These are phyloP conservation scores for Microdochium bolleyi DNA, from an alignment of 2,329 filamentous ascomycete species.

Conservation along the genomic window DNA sequence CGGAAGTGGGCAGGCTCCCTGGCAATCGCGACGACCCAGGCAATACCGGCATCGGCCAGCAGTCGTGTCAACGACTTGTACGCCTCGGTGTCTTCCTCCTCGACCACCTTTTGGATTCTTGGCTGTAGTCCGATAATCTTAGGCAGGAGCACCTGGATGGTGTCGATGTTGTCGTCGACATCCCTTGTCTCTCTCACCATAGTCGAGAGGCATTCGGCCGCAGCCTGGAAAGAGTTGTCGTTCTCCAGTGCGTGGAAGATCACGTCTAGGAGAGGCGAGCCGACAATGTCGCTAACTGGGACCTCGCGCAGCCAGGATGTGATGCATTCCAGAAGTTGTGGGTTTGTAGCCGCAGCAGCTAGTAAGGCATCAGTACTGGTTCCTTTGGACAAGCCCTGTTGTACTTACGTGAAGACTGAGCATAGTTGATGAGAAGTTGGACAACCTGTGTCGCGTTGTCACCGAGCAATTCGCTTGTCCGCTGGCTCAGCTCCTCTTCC, in stretches of 20 bases:
- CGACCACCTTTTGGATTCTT: constrained; percentile 66
- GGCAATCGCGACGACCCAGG: constrained; percentile 89
- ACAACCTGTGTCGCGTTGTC: constrained; percentile 88
- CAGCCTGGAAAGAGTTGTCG: constrained; percentile 75
- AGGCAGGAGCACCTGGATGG: constrained; percentile 78
- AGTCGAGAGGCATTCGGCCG: constrained; percentile 85
- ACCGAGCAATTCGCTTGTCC: constrained; percentile 82
- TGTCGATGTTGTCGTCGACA: constrained; percentile 79
- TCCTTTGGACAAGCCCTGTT: constrained; percentile 5
- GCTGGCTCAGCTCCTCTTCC: constrained; percentile 88
- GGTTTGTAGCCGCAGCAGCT: constrained; percentile 76
- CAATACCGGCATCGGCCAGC: constrained; percentile 86
- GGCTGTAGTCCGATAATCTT: constrained; percentile 68
- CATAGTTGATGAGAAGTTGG: constrained; percentile 79
- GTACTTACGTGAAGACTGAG: constrained; percentile 76
- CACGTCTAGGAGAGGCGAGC: constrained; percentile 75
- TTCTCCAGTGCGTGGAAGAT: constrained; percentile 70
- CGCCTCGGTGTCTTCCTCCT: constrained; percentile 75
- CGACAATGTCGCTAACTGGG: constrained; percentile 72
- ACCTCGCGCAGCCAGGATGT: constrained; percentile 96
- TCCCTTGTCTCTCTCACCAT: constrained; percentile 90
- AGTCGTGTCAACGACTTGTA: constrained; percentile 86
- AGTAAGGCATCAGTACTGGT: constrained; percentile 7
- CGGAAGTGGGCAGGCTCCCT: constrained; percentile 76
- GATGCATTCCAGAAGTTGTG: constrained; percentile 87